phyloP scores from a whole-genome alignment of 306 rosid species.

The Casuarina equisetifolia region DNA sequence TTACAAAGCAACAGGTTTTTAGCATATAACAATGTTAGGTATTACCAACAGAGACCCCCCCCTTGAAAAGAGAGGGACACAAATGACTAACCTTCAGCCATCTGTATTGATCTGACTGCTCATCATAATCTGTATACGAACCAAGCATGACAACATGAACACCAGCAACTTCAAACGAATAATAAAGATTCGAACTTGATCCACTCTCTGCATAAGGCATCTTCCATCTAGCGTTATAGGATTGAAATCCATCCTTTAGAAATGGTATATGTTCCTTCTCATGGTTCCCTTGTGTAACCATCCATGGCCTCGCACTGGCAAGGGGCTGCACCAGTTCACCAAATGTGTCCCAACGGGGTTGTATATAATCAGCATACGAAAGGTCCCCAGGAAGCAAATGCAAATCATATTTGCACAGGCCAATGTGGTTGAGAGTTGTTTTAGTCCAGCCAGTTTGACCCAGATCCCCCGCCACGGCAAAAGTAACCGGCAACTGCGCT shows the following conservation, averaged over 20 bases:
- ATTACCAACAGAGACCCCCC: slow-evolving; percentile 18
- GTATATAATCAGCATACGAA: slow-evolving; percentile 85
- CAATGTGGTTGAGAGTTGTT: slow-evolving; percentile 79
- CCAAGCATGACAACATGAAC: slow-evolving; percentile 85
- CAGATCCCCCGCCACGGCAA: slow-evolving; percentile 89
- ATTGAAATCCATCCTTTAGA: slow-evolving; percentile 62
- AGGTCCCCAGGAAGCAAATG: slow-evolving; percentile 93
- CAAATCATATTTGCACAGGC: slow-evolving; percentile 71
- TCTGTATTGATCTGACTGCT: slow-evolving; percentile 74
- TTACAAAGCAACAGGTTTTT: neutral
- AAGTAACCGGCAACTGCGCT: slow-evolving; percentile 72
- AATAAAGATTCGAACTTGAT: slow-evolving; percentile 84
- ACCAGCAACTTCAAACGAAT: slow-evolving; percentile 86
- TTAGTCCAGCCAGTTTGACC: slow-evolving; percentile 96
- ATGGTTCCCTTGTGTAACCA: slow-evolving; percentile 97
- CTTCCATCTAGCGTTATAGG: slow-evolving; percentile 88
- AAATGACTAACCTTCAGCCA: slow-evolving; percentile 82
- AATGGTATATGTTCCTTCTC: slow-evolving; percentile 69
- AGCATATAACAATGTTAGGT: neutral
- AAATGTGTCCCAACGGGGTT: slow-evolving; percentile 79
- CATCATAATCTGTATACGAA: slow-evolving; percentile 73
- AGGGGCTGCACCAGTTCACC: slow-evolving; percentile 91
- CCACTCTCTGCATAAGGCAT: slow-evolving; percentile 92
- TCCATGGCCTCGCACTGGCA: slow-evolving; percentile 91
- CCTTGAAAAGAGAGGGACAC: slow-evolving; percentile 1